Conservation (phyloP, 2,329 filamentous ascomycete species). For the Ascochyta fabae region DNA sequence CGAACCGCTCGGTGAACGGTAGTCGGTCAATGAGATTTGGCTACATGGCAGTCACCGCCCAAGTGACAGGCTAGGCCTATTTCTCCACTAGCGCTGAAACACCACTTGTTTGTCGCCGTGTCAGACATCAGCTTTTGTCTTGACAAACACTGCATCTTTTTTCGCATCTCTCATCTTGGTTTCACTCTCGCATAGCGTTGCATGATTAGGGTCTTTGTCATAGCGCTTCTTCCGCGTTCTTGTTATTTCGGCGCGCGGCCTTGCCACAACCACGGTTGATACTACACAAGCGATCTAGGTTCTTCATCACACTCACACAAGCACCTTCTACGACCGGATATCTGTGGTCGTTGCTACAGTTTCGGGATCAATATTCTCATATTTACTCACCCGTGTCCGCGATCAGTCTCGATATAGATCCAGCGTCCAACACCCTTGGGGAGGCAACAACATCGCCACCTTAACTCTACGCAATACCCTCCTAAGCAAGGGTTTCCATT, state of each 20-base stretch:
- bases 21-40: conserved; percentile 29
- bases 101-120: conserved; percentile 11
- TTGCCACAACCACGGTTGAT: conserved; percentile 36
- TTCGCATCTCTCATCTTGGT: conserved; percentile 13
- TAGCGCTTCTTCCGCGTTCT: conserved; percentile 28
- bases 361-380: neutral
- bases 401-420: neutral
- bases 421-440: neutral
- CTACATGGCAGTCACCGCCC: conserved; percentile 26
- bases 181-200: conserved; percentile 40
- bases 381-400: neutral
- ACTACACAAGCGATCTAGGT: neutral
- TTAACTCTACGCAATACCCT: neutral
- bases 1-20: conserved; percentile 26
- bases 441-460: neutral
- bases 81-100: conserved; percentile 15
- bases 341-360: neutral
- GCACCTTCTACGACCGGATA: neutral
- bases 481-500: neutral
- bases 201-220: conserved; percentile 30
- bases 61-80: conserved; percentile 12
- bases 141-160: conserved; percentile 6
- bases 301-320: neutral
- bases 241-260: conserved; percentile 21
- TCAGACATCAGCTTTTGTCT: conserved; percentile 1